A percentile compares a stretch with the other conserved stretches of the same genome.
Evolutionary conservation across 495 filamentous ascomycete genomes (phyloP).

Genomic region (Penicillium crystallinum): DNA sequence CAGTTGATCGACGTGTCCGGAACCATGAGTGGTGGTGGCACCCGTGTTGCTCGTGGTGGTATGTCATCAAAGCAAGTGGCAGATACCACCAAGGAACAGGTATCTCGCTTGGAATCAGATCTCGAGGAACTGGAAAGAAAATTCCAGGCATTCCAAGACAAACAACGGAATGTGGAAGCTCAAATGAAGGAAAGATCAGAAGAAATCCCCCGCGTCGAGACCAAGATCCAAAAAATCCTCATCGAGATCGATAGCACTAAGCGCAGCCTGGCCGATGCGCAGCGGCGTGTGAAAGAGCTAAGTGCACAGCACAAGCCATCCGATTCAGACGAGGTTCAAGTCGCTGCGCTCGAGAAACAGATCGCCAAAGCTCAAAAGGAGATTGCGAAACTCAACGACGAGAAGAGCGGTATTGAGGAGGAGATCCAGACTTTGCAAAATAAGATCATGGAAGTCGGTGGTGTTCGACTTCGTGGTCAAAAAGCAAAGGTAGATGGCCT

Average conservation of each 20-base stretch:
- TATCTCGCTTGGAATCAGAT: constrained; percentile 77
- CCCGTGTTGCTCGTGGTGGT: constrained; percentile 74
- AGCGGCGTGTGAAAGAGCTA: constrained; percentile 79
- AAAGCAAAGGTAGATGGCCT: constrained; percentile 89
- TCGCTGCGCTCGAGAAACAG: constrained; percentile 66
- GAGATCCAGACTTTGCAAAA: constrained; percentile 88
- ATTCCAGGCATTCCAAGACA: constrained; percentile 74
- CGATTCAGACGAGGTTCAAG: constrained; percentile 66
- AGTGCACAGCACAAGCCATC: constrained; percentile 71
- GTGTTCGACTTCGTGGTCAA: constrained; percentile 83
- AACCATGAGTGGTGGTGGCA: constrained; percentile 97
- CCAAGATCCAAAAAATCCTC: constrained; percentile 83
- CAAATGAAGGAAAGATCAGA: constrained; percentile 68
- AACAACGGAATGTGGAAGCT: constrained; percentile 70
- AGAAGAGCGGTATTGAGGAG: constrained; percentile 79
- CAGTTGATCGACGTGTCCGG: constrained; percentile 95
- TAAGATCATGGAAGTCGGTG: constrained; percentile 97
- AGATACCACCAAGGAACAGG: constrained; percentile 80
- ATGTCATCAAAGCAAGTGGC: constrained; percentile 94
- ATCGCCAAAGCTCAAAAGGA: constrained; percentile 64
- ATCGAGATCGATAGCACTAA: constrained; percentile 85
- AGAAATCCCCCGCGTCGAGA: constrained; percentile 78
- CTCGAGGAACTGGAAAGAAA: constrained; percentile 77
- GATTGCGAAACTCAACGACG: constrained; percentile 69
- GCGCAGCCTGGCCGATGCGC: constrained; percentile 75